A percentile compares a stretch with the other conserved stretches of the same genome.
phyloP scores from a whole-genome alignment of 306 rosid genomes.

The Dryas drummondii region DNA sequence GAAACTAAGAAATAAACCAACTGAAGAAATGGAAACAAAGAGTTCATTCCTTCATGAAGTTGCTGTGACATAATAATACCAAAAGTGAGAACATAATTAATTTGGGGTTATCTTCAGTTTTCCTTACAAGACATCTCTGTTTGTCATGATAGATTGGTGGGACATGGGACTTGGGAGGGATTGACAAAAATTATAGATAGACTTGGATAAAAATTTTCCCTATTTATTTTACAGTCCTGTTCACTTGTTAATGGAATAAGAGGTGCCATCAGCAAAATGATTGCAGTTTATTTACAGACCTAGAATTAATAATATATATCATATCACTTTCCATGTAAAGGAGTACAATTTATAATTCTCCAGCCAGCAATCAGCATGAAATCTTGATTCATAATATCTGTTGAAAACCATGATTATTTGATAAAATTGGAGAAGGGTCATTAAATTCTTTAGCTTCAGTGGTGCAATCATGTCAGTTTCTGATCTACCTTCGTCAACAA shows the following conservation, averaged over 20 bases:
- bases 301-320: constrained; percentile 3
- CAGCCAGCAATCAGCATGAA: constrained; percentile 9
- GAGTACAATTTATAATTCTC: constrained; percentile 21
- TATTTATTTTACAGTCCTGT: not conserved
- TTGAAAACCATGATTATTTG: constrained; percentile 6
- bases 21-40: too few species aligned
- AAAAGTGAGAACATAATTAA: too few species aligned
- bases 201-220: not conserved
- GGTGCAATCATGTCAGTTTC: constrained; percentile 24
- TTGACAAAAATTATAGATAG: too few species aligned
- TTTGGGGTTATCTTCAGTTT: too few species aligned
- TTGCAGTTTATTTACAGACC: constrained; percentile 14
- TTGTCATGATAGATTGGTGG: too few species aligned
- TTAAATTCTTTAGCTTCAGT: constrained; percentile 7
- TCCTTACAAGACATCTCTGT: too few species aligned
- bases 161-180: too few species aligned
- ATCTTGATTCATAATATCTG: not conserved
- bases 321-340: not conserved
- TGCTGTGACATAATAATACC: too few species aligned
- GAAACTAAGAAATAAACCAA: too few species aligned
- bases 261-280: not conserved
- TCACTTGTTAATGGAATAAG: not conserved
- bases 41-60: too few species aligned
- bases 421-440: constrained; percentile 20
- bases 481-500: constrained; percentile 13